These are phyloP conservation scores for Gorgonomyces haynaldii DNA, from an alignment of 192 early-diverging fungal genomes.

Conservation along the genomic window DNA sequence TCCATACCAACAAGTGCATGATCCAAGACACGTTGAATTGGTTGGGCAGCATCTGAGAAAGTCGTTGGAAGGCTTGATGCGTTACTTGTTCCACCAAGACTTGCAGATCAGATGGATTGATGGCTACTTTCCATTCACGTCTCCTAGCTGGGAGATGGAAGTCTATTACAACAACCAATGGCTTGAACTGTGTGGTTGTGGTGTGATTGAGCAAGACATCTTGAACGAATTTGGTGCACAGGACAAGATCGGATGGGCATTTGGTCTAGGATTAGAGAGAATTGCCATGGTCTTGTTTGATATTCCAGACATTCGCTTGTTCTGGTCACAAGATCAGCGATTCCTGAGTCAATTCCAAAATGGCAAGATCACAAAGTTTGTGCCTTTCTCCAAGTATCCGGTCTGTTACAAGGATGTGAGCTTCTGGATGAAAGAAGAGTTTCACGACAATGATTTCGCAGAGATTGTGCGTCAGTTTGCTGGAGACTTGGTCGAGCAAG, in stretches of 20 bases:
- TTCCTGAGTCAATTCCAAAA: slow-evolving; percentile 75
- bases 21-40: slow-evolving; percentile 37
- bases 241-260: slow-evolving; percentile 90
- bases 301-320: slow-evolving; percentile 91
- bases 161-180: slow-evolving; percentile 85
- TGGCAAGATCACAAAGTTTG: slow-evolving; percentile 60
- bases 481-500: slow-evolving; percentile 84
- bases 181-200: slow-evolving; percentile 90
- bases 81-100: slow-evolving; percentile 46
- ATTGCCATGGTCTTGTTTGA: slow-evolving; percentile 91
- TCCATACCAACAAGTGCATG: slow-evolving; percentile 65
- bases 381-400: slow-evolving; percentile 80
- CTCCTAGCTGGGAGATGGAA: slow-evolving; percentile 95
- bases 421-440: slow-evolving; percentile 69
- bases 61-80: slow-evolving; percentile 74
- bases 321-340: slow-evolving; percentile 83
- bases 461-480: slow-evolving; percentile 85
- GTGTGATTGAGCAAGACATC: slow-evolving; percentile 79
- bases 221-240: slow-evolving; percentile 57
- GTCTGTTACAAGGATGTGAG: slow-evolving; percentile 90
- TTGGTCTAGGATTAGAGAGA: slow-evolving; percentile 92
- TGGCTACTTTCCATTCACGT: slow-evolving; percentile 90
- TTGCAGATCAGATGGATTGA: slow-evolving; percentile 91
- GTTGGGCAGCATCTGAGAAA: slow-evolving; percentile 62
- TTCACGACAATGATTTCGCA: slow-evolving; percentile 91